These are phyloP conservation scores for Beta vulgaris DNA, from an alignment of 148 eudicot species.

Conservation along the genomic window DNA sequence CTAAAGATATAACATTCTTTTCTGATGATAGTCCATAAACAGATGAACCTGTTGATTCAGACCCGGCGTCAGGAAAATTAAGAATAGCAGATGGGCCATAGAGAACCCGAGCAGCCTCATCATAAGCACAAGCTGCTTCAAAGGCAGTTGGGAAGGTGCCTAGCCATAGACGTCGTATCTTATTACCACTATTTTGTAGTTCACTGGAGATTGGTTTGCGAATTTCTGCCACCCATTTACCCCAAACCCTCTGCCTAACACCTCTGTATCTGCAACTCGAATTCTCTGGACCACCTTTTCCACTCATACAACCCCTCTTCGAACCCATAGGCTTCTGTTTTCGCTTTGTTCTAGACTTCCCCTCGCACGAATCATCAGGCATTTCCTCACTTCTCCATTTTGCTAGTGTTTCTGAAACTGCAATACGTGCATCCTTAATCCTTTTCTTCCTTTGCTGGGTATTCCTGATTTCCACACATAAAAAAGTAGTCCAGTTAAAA, in stretches of 20 bases:
- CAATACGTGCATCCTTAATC: neutral
- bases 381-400: neutral
- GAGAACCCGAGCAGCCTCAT: constrained; percentile 25
- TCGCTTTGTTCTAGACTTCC: neutral
- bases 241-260: constrained; percentile 29
- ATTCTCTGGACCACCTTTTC: constrained; percentile 35
- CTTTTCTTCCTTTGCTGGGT: constrained; percentile 6
- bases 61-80: constrained; percentile 23
- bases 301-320: constrained; percentile 22
- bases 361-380: neutral
- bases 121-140: constrained; percentile 31
- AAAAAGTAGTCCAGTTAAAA: too few species aligned
- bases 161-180: constrained; percentile 22
- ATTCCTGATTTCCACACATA: too few species aligned
- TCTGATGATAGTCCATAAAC: neutral
- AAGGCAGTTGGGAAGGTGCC: constrained; percentile 20
- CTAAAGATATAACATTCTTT: neutral
- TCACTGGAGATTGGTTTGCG: neutral
- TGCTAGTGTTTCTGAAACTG: constrained; percentile 16
- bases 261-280: constrained; percentile 25
- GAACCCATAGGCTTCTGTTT: constrained; percentile 12
- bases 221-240: constrained; percentile 32
- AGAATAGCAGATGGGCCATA: constrained; percentile 24
- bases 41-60: neutral
- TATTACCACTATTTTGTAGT: neutral